phyloP scores from a whole-genome alignment of 441 rosid genomes.

The Erodium trifolium region DNA sequence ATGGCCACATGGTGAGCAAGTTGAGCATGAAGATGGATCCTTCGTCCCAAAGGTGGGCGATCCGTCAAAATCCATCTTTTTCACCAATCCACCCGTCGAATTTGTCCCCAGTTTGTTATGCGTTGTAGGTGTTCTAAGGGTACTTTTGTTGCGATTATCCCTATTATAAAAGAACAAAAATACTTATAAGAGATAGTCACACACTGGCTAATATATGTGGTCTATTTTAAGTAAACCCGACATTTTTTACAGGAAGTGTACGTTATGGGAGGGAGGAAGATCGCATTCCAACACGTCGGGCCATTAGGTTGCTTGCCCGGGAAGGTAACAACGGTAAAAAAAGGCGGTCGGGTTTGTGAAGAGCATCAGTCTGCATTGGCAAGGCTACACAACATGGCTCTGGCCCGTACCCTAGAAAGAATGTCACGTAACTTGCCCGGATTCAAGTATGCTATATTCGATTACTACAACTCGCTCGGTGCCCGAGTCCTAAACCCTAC shows the following conservation, averaged over 20 bases:
- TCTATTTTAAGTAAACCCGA: too few species aligned
- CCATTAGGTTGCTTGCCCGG: constrained; percentile 24
- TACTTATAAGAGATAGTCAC: too few species aligned
- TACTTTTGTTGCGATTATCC: too few species aligned
- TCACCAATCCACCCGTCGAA: too few species aligned
- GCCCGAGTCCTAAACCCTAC: constrained; percentile 13
- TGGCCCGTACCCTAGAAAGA: constrained; percentile 12
- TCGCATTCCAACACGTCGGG: constrained; percentile 22
- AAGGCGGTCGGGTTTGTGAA: constrained; percentile 3
- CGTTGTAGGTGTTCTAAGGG: too few species aligned
- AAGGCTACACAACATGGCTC: constrained; percentile 21
- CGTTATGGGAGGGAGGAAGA: constrained; percentile 22
- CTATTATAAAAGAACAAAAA: too few species aligned
- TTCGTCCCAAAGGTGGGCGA: too few species aligned
- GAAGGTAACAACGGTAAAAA: not conserved
- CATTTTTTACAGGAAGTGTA: not conserved
- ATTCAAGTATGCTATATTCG: constrained; percentile 24
- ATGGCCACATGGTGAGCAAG: too few species aligned
- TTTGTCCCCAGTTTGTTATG: too few species aligned
- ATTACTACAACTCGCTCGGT: constrained; percentile 19
- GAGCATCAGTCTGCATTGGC: constrained; percentile 12
- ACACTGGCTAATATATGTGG: too few species aligned
- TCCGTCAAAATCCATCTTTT: too few species aligned
- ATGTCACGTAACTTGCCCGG: constrained; percentile 13
- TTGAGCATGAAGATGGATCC: too few species aligned